Evolutionary conservation across 176 grass and related monocot species (phyloP).

Genomic region (Hordeum marinum): DNA sequence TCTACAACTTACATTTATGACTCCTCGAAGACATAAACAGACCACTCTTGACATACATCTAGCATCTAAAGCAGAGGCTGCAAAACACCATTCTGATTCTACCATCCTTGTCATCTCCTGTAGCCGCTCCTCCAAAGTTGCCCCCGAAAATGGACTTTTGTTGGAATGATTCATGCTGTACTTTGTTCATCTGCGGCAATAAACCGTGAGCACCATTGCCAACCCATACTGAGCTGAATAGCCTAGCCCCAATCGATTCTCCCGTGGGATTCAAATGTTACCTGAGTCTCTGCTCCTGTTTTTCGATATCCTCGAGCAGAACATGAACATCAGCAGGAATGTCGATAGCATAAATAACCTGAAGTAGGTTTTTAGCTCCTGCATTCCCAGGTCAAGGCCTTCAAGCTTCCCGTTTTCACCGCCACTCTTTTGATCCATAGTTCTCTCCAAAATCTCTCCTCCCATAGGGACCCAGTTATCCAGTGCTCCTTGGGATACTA

Average conservation of each 20-base stretch:
- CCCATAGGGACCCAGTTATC: constrained; percentile 39
- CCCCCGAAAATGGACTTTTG: not conserved
- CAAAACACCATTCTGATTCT: constrained; percentile 13
- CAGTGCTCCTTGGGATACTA: constrained; percentile 17
- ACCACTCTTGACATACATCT: not conserved
- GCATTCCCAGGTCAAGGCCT: constrained; percentile 83
- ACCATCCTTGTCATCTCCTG: not conserved
- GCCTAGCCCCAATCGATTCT: not conserved
- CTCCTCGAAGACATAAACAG: not conserved
- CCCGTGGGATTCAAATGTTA: constrained; percentile 26
- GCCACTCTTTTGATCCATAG: not conserved
- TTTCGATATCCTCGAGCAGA: constrained; percentile 88
- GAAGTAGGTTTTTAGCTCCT: constrained; percentile 93
- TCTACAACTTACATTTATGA: constrained; percentile 35
- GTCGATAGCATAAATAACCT: constrained; percentile 87
- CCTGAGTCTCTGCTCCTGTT: constrained; percentile 62
- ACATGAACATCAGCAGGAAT: constrained; percentile 92
- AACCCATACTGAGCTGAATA: not conserved
- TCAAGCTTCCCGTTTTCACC: constrained; percentile 47
- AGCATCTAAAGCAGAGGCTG: not conserved
- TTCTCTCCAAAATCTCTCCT: constrained; percentile 38
- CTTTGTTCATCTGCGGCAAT: constrained; percentile 38
- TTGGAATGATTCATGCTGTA: not conserved
- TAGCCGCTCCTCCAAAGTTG: not conserved
- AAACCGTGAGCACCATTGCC: not conserved